phyloP scores from a whole-genome alignment of 768 basidiomycete genomes.

The Amanita muscaria region DNA sequence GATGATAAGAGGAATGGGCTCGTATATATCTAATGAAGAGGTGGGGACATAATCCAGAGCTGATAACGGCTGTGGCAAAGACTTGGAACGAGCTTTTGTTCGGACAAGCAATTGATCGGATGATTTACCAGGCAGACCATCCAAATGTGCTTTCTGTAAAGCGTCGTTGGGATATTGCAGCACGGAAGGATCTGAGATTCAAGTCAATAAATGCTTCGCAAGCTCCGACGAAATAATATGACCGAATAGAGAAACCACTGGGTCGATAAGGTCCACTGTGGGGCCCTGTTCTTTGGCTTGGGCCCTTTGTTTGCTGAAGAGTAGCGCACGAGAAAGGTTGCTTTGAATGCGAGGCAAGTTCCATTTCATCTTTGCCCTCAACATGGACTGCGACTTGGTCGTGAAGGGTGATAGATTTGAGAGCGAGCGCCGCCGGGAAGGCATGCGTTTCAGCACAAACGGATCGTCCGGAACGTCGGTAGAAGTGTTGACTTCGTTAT shows the following conservation, averaged over 20 bases:
- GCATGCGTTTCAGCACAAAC: slow-evolving; percentile 24
- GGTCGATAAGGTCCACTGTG: neutral
- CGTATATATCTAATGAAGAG: slow-evolving; percentile 39
- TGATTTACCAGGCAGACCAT: slow-evolving; percentile 6
- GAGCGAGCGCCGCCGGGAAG: slow-evolving; percentile 45
- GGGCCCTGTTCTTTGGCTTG: slow-evolving; percentile 6
- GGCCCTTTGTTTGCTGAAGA: slow-evolving; percentile 35
- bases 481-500: slow-evolving; percentile 15
- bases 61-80: slow-evolving; percentile 54
- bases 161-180: slow-evolving; percentile 1
- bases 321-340: slow-evolving; percentile 48
- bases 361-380: slow-evolving; percentile 39
- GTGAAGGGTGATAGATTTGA: slow-evolving; percentile 44
- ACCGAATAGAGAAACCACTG: slow-evolving; percentile 1
- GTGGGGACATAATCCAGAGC: slow-evolving; percentile 51
- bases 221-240: neutral
- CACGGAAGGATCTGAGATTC: neutral
- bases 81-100: slow-evolving; percentile 52
- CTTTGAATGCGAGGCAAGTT: slow-evolving; percentile 28
- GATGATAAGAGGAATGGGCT: slow-evolving; percentile 39
- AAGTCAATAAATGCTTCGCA: neutral
- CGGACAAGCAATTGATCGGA: slow-evolving; percentile 22
- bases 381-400: slow-evolving; percentile 36
- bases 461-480: slow-evolving; percentile 13
- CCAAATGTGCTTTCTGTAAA: neutral